Evolutionary conservation across 1,284 basidiomycete species (phyloP).

Genomic region (Ceratobasidium sp.): DNA sequence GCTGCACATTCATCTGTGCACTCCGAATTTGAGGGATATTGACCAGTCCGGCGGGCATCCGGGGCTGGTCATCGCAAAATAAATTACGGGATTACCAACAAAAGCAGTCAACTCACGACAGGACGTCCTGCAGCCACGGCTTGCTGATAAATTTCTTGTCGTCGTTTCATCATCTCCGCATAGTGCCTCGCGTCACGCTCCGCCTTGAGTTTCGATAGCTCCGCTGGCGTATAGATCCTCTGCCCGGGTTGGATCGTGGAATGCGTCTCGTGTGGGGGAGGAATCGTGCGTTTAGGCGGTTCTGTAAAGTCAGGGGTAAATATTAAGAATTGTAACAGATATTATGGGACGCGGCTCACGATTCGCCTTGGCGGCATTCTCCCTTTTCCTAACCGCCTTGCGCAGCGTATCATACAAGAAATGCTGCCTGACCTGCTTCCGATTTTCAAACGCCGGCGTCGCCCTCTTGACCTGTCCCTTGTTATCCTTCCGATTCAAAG

Average conservation of each 20-base stretch:
- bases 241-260: constrained; percentile 49
- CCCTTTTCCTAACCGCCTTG: constrained; percentile 58
- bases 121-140: constrained; percentile 34
- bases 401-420: constrained; percentile 60
- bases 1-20: constrained; percentile 32
- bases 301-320: too few species aligned
- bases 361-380: constrained; percentile 56
- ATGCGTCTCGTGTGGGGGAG: constrained; percentile 57
- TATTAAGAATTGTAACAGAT: neutral
- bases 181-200: constrained; percentile 46
- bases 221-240: constrained; percentile 54
- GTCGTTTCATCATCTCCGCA: constrained; percentile 43
- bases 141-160: constrained; percentile 41
- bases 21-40: constrained; percentile 46
- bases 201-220: constrained; percentile 51
- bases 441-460: constrained; percentile 53
- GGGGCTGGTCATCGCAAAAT: constrained; percentile 26
- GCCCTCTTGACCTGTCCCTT: constrained; percentile 56
- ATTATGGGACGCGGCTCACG: constrained; percentile 49
- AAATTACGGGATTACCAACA: neutral
- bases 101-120: constrained; percentile 14
- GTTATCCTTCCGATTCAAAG: constrained; percentile 50
- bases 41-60: constrained; percentile 37
- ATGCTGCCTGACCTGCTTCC: constrained; percentile 60
- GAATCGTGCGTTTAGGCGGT: constrained; percentile 51